Conservation (phyloP, 148 eudicot genomes). For the Fagopyrum homotropicum region DNA sequence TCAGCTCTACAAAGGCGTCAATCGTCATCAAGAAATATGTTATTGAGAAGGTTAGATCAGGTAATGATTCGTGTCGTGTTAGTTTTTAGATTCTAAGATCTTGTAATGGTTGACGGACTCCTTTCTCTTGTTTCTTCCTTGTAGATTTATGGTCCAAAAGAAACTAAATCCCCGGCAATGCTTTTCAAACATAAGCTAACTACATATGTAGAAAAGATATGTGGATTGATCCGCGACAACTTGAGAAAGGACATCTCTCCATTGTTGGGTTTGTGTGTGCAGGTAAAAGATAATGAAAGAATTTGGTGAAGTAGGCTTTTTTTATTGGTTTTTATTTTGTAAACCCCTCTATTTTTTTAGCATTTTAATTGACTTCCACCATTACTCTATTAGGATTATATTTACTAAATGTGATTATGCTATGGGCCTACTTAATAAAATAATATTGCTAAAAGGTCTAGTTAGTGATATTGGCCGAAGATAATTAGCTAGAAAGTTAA, state of each 20-base stretch:
- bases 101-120: background rate
- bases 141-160: conserved; percentile 71
- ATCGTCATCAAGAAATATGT: conserved; percentile 41
- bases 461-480: too few relatives aligned
- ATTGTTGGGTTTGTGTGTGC: conserved; percentile 75
- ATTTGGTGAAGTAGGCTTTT: too few relatives aligned
- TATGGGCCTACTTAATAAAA: too few relatives aligned
- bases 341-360: too few relatives aligned
- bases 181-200: conserved; percentile 81
- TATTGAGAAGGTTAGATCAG: conserved; percentile 72
- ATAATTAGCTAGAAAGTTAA: background rate
- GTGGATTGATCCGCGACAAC: conserved; percentile 89
- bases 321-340: too few relatives aligned
- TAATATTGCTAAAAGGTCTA: too few relatives aligned
- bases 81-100: background rate
- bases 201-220: conserved; percentile 88
- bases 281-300: conserved; percentile 31
- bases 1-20: conserved; percentile 54
- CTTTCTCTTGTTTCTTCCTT: background rate
- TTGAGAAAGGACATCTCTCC: conserved; percentile 85
- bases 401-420: too few relatives aligned
- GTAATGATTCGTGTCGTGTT: conserved; percentile 17
- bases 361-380: too few relatives aligned
- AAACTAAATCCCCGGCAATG: conserved; percentile 84
- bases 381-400: too few relatives aligned